phyloP scores from a whole-genome alignment of 169 alveolate genomes.

The Eimeria sp. region DNA sequence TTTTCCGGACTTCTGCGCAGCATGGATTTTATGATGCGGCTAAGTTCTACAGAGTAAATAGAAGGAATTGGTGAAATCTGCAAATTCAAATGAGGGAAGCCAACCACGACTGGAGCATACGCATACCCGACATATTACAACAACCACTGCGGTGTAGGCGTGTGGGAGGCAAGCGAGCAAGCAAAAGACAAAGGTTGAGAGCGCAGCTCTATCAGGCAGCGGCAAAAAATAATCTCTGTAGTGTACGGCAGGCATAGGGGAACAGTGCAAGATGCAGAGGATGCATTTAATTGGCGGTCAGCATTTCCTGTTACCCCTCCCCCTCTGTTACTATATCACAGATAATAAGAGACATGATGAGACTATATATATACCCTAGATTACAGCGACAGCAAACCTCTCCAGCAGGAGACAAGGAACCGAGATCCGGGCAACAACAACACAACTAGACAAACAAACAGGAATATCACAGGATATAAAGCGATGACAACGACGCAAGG shows the following conservation, averaged over 20 bases:
- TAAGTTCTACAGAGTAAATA: conserved; percentile 70
- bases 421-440: neutral
- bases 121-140: neutral
- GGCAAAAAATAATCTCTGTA: neutral
- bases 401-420: too few species aligned
- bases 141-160: neutral
- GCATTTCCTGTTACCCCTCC: too few species aligned
- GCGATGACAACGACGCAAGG: too few species aligned
- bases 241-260: too few species aligned
- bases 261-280: too few species aligned
- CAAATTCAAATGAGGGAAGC: neutral
- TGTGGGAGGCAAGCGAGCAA: neutral
- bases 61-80: conserved; percentile 74
- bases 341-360: too few species aligned
- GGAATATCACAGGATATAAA: neutral
- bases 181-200: neutral
- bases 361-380: too few species aligned
- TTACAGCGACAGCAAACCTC: too few species aligned
- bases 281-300: too few species aligned
- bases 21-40: conserved; percentile 33
- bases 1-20: conserved; percentile 45
- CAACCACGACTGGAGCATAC: neutral
- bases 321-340: too few species aligned
- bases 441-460: neutral
- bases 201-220: neutral